Evolutionary conservation across 2,329 filamentous ascomycete species (phyloP), one percentile per base, ranked within the genome.

Genomic region (Nemania sp.): DNA sequence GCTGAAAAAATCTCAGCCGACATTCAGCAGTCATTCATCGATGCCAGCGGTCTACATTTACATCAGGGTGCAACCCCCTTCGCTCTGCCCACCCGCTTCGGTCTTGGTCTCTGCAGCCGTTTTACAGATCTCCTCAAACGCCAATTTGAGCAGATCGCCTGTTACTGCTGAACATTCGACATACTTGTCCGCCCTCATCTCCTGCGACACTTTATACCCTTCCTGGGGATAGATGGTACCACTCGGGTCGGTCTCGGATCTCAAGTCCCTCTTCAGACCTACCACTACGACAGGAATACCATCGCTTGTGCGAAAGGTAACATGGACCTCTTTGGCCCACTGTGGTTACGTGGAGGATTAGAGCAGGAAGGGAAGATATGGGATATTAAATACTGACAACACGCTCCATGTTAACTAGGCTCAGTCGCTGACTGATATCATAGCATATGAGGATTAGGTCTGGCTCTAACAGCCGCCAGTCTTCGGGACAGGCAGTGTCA

Each of bases 131-230:
- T 90, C 88, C 75, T 90, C 86, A 73, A 89, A 88, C 5, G 85
- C 86, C 73, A 86, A 79, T 71, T 82, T 80, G 52, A 90, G 75
- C 61, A 90, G 81, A 78, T 89, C 87, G 18, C 88, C 88, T 3
- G 87, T 89, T 55, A 85, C 79, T 6, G 88, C 87, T 1, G 87
- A 89, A 78, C 88, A 90, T 73, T 90, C 88, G 76, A 89, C 84
- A 73, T 90, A 90, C 70, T 85, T 86, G 77, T 90, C 88, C 54
- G 84, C 87, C 60, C 88, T 80, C 82, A 90, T 82, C 70, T 85
- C 83, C 73, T 89, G 87, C 24, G 88, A 84, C 58, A 84, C 76
- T 27, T 82, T 82, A 73, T 88, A 87, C 1, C 82, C 88, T 77
- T 90, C 88, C 68, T 90, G 85, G 11, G 88, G 88, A 68, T 88